Conservation (phyloP, 164 flowering plant genomes). For the Protea cynaroides region DNA sequence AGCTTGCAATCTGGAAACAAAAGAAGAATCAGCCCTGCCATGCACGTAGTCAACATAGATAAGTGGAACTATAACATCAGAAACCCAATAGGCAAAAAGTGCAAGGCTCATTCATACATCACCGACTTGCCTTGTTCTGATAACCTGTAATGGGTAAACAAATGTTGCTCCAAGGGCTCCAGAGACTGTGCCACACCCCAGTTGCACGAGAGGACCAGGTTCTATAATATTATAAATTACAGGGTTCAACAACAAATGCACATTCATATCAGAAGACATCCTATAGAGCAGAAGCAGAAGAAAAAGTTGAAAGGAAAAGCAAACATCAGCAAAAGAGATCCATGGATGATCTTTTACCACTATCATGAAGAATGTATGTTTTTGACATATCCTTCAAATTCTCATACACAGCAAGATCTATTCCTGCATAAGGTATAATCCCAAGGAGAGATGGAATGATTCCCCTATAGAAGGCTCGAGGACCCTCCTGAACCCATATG, state of each 20-base stretch:
- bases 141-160: constrained; percentile 96
- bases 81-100: neutral
- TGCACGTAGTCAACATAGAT: neutral
- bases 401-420: constrained; percentile 93
- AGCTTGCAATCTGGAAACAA: constrained; percentile 77
- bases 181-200: constrained; percentile 90
- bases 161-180: constrained; percentile 97
- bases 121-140: constrained; percentile 73
- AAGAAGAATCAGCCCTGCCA: constrained; percentile 5
- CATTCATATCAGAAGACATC: neutral
- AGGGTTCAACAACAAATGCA: neutral
- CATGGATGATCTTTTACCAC: constrained; percentile 39
- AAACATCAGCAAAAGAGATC: constrained; percentile 1
- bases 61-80: neutral
- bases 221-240: constrained; percentile 23
- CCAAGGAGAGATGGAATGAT: constrained; percentile 90
- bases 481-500: constrained; percentile 87
- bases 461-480: constrained; percentile 87
- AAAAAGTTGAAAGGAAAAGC: neutral
- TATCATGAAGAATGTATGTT: constrained; percentile 60
- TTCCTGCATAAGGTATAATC: constrained; percentile 93
- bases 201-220: constrained; percentile 78
- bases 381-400: constrained; percentile 88
- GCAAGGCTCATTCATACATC: neutral
- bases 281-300: constrained; percentile 2